Percentiles rank a stretch among this genome's conserved stretches.
These are phyloP conservation scores for Talaromyces sp. DNA, from an alignment of 2,329 filamentous ascomycete species.

Conservation along the genomic window DNA sequence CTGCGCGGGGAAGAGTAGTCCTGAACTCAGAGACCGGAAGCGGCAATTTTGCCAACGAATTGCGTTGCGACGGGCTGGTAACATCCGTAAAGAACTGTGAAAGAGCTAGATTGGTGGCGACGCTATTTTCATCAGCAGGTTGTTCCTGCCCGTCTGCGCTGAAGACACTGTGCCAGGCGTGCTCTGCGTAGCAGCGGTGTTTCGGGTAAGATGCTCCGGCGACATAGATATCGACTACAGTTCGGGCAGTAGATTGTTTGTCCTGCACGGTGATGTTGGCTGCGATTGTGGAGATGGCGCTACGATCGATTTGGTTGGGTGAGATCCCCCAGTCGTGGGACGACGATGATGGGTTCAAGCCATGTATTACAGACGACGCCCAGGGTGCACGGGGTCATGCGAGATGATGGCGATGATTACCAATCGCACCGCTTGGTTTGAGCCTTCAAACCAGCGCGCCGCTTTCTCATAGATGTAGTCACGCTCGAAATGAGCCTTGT, in stretches of 20 bases:
- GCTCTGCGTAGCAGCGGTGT: not conserved
- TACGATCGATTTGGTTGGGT: not conserved
- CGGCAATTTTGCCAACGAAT: not conserved
- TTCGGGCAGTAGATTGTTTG: not conserved
- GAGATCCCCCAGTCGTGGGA: not conserved
- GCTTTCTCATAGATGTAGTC: constrained; percentile 6
- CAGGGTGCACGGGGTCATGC: not conserved
- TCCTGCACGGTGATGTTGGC: not conserved
- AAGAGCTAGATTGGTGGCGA: not conserved
- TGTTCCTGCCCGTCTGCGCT: not conserved
- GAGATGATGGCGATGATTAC: not conserved
- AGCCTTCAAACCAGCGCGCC: constrained; percentile 2
- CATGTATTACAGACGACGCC: not conserved
- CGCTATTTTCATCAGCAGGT: not conserved
- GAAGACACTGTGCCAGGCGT: not conserved
- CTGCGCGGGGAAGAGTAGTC: not conserved
- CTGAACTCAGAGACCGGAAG: not conserved
- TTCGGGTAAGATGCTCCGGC: not conserved
- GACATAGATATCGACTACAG: not conserved
- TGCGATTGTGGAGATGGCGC: not conserved
- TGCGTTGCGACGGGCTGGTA: not conserved
- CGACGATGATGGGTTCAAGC: not conserved
- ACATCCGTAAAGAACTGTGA: not conserved
- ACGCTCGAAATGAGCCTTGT: not conserved
- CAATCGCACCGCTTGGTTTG: not conserved